Evolutionary conservation across 495 filamentous ascomycete genomes (phyloP).

Genomic region (Aspergillus haitiensis): DNA sequence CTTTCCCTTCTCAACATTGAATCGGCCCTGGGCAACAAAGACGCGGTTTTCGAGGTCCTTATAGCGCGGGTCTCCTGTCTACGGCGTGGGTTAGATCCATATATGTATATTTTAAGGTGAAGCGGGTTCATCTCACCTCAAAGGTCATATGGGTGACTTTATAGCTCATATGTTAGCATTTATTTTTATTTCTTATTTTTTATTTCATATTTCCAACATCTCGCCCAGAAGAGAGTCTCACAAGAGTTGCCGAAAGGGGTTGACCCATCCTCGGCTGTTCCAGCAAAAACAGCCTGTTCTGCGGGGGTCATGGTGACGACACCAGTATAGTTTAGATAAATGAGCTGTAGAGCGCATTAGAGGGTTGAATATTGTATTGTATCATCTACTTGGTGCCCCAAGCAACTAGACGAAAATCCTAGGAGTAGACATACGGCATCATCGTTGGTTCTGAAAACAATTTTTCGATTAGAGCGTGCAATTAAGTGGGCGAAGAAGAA

Average conservation of each 20-base stretch:
- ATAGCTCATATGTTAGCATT: constrained; percentile 2
- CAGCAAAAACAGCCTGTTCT: constrained; percentile 44
- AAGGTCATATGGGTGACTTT: constrained; percentile 55
- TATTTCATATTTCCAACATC: neutral
- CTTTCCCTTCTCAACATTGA: constrained; percentile 55
- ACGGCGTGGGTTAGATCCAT: constrained; percentile 3
- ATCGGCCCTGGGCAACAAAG: constrained; percentile 56
- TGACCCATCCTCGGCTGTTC: constrained; percentile 45
- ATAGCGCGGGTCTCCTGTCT: constrained; percentile 51
- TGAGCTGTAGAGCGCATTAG: constrained; percentile 19
- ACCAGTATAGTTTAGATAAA: constrained; percentile 55
- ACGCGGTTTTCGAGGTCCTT: constrained; percentile 52
- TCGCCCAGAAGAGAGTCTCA: constrained; percentile 34
- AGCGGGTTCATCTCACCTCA: constrained; percentile 34
- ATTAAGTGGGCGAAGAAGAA: neutral
- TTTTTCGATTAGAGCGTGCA: neutral
- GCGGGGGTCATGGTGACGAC: constrained; percentile 39
- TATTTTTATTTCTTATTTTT: neutral
- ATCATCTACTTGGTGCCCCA: no score
- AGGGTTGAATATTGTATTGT: no score
- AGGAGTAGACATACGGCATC: constrained; percentile 25
- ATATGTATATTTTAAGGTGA: neutral
- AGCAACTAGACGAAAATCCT: neutral
- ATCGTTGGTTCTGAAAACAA: constrained; percentile 27
- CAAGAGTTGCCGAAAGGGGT: constrained; percentile 59